These are phyloP conservation scores for Pichia insulana DNA, from an alignment of 805 yeast genomes.

Conservation along the genomic window DNA sequence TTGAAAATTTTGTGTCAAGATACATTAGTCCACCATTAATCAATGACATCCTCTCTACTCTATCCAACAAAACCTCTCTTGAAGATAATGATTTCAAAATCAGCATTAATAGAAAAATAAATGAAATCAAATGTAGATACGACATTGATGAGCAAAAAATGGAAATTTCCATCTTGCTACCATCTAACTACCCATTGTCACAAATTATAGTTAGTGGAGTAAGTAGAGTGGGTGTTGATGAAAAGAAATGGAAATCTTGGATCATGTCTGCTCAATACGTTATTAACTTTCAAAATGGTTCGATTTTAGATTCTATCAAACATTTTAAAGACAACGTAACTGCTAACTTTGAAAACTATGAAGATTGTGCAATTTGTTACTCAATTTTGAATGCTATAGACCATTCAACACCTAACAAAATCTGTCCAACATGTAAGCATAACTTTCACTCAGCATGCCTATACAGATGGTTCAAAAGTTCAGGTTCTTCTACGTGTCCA, in stretches of 20 bases:
- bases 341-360: conserved; percentile 85
- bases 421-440: conserved; percentile 84
- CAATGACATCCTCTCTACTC: conserved; percentile 38
- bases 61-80: conserved; percentile 22
- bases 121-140: conserved; percentile 66
- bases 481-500: conserved; percentile 90
- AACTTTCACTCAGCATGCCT: conserved; percentile 94
- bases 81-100: conserved; percentile 44
- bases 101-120: conserved; percentile 49
- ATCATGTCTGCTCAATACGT: conserved; percentile 81
- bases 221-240: conserved; percentile 78
- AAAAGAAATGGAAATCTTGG: conserved; percentile 93
- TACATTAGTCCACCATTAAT: conserved; percentile 60
- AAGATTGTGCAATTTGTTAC: conserved; percentile 96
- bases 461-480: conserved; percentile 94
- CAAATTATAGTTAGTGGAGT: conserved; percentile 72
- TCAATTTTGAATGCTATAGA: conserved; percentile 81
- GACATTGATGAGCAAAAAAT: conserved; percentile 80
- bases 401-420: conserved; percentile 80
- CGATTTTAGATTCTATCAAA: conserved; percentile 58
- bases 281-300: conserved; percentile 64
- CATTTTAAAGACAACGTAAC: conserved; percentile 66
- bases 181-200: conserved; percentile 68
- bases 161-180: conserved; percentile 70
- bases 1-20: conserved; percentile 55